These are phyloP conservation scores for Chloris gayana DNA, from an alignment of 176 grass and related monocot genomes.

Conservation along the genomic window DNA sequence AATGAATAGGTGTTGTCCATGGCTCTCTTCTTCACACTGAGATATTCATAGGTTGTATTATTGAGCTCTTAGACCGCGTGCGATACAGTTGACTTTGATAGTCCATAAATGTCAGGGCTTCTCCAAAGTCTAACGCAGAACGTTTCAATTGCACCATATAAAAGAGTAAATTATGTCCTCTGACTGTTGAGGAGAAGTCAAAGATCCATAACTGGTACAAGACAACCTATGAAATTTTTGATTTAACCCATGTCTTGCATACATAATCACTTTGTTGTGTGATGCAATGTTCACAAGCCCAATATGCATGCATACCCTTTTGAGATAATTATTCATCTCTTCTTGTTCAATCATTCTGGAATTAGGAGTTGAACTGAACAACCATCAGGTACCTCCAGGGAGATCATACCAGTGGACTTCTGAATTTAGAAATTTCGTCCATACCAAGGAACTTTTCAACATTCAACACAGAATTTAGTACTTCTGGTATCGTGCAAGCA, in stretches of 20 bases:
- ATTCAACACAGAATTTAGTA: conserved; percentile 1
- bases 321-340: not conserved
- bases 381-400: not conserved
- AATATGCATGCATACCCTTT: not conserved
- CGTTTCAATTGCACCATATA: not conserved
- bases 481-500: conserved; percentile 10
- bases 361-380: not conserved
- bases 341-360: not conserved
- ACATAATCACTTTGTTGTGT: too few species aligned
- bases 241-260: too few species aligned
- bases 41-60: not conserved
- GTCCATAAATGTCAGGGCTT: conserved; percentile 5
- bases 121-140: not conserved
- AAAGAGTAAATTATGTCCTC: not conserved
- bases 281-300: not conserved
- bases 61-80: not conserved
- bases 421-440: not conserved
- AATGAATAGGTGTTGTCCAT: not conserved
- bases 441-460: not conserved
- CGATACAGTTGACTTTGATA: not conserved
- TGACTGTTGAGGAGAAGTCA: too few species aligned
- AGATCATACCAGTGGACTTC: not conserved
- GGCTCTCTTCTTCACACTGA: not conserved
- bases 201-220: too few species aligned
- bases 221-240: too few species aligned